Base-by-base conservation (phyloP, 352 stramenopile genomes). In the Phytophthora pluvialis region DNA sequence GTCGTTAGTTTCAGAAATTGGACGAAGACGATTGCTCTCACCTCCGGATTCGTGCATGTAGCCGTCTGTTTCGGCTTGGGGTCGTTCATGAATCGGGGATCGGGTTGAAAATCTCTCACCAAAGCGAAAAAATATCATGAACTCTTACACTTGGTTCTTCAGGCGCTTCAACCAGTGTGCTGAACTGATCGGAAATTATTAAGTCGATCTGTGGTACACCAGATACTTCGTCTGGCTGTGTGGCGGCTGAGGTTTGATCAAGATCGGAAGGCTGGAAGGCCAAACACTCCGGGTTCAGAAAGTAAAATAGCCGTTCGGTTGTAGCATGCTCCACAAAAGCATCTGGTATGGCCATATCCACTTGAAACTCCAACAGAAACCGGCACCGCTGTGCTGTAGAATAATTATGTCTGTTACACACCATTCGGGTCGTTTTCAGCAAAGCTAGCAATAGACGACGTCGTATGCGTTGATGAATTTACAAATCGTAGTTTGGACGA, bases 311-410 rank as follows among this genome's bases (percentile, higher is more conserved):
- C 2, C 44, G 54, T 39, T 28, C 28, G 3, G 26, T 33, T 25
- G 36, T 13, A 18, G 21, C 16, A 25, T 63, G 11, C 33, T 63
- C 43, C 15, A 48, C 43, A 29, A 48, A 63, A 3, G 54, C 48
- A 46, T 63, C 54, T 10, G 43, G 25, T 21, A 63, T 18, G 15
- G 42, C 44, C 21, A 53, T 16, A 39, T 35, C 11, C 11, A 63
- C 54, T 21, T 63, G 54, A 53, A 63, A 54, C 25, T 54, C 54
- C 21, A 63, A 25, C 8, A 63, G 15, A 48, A 63, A 46, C 10
- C 25, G 32, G 1, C 31, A 42, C 16, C 26, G 26, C 18, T 40
- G 43, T 15, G 3, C 38, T 39, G 50, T 21, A 1, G 36, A 39
- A 58, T 45, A 55, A 12, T 18, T 48, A 11, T 15, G 21, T 7